phyloP scores from a whole-genome alignment of 495 filamentous ascomycete genomes.

The Amniculicola lignicola region DNA sequence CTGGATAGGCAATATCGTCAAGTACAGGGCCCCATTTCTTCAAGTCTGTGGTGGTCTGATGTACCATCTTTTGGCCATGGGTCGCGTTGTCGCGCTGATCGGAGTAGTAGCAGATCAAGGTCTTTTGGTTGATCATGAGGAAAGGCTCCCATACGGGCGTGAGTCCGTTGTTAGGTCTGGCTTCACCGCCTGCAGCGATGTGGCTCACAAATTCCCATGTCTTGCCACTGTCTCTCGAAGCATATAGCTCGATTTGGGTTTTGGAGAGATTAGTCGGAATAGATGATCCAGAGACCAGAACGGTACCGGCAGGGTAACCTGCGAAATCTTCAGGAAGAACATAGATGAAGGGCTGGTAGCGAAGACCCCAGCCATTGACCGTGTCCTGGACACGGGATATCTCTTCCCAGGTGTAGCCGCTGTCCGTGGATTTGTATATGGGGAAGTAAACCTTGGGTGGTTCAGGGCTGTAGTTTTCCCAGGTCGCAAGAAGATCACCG shows the following conservation, averaged over 20 bases:
- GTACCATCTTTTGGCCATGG: conserved; percentile 65
- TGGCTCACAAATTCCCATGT: conserved; percentile 66
- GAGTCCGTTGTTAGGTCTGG: conserved; percentile 58
- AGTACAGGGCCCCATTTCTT: conserved; percentile 56
- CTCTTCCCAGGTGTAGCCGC: conserved; percentile 60
- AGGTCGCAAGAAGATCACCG: conserved; percentile 59
- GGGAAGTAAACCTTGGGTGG: conserved; percentile 59
- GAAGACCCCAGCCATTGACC: conserved; percentile 61
- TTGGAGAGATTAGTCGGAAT: conserved; percentile 59
- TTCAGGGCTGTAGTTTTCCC: conserved; percentile 60
- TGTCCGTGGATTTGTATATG: conserved; percentile 60
- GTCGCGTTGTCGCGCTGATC: conserved; percentile 61
- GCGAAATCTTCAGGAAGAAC: conserved; percentile 57
- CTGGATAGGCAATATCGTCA: conserved; percentile 58
- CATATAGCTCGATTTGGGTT: conserved; percentile 69
- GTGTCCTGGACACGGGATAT: conserved; percentile 60
- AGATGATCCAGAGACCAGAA: conserved; percentile 61
- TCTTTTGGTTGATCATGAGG: conserved; percentile 52
- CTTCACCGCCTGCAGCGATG: conserved; percentile 61
- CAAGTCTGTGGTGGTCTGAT: conserved; percentile 58
- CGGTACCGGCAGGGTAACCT: conserved; percentile 54
- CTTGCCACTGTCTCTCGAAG: conserved; percentile 51
- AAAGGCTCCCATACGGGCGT: conserved; percentile 73
- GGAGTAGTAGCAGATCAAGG: conserved; percentile 64
- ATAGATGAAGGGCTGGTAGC: conserved; percentile 67